Conservation (phyloP, 1,284 basidiomycete species). For the Trametes versicolor region DNA sequence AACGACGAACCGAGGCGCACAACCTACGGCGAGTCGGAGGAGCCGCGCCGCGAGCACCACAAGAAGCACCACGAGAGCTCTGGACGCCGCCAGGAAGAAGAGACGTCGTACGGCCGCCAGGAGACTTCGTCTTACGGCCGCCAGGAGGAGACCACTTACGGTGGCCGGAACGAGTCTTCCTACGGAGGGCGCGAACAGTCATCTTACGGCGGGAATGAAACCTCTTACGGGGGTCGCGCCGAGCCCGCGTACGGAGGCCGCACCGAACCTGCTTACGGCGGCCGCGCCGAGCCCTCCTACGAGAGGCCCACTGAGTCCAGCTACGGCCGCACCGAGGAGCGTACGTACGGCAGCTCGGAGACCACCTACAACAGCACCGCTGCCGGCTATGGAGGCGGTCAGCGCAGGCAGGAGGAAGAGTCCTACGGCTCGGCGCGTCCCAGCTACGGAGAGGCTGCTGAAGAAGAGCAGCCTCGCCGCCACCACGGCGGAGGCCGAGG, state of each 20-base stretch:
- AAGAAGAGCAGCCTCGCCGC: constrained; percentile 24
- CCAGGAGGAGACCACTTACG: constrained; percentile 1
- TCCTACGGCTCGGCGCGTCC: constrained; percentile 21
- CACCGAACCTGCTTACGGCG: constrained; percentile 18
- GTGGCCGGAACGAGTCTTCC: constrained; percentile 13
- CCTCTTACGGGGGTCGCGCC: constrained; percentile 9
- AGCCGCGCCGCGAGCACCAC: constrained; percentile 19
- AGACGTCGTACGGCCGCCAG: constrained; percentile 19
- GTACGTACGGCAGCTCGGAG: constrained; percentile 10
- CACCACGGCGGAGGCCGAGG: constrained; percentile 9
- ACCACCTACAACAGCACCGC: constrained; percentile 4
- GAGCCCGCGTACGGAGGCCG: constrained; percentile 11
- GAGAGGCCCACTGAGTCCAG: neutral
- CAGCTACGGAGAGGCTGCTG: constrained; percentile 12
- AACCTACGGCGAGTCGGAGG: constrained; percentile 26
- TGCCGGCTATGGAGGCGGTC: constrained; percentile 9
- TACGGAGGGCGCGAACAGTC: constrained; percentile 7
- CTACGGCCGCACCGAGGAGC: constrained; percentile 11
- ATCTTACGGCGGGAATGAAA: constrained; percentile 15
- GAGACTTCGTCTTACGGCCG: constrained; percentile 6
- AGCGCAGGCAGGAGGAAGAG: constrained; percentile 4
- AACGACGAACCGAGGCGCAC: constrained; percentile 11
- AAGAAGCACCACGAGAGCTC: constrained; percentile 22
- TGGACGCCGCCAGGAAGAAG: constrained; percentile 23
- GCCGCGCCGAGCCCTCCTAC: neutral